Evolutionary conservation across 169 alveolate genomes (phyloP).

Genomic region (Theileria parva): DNA sequence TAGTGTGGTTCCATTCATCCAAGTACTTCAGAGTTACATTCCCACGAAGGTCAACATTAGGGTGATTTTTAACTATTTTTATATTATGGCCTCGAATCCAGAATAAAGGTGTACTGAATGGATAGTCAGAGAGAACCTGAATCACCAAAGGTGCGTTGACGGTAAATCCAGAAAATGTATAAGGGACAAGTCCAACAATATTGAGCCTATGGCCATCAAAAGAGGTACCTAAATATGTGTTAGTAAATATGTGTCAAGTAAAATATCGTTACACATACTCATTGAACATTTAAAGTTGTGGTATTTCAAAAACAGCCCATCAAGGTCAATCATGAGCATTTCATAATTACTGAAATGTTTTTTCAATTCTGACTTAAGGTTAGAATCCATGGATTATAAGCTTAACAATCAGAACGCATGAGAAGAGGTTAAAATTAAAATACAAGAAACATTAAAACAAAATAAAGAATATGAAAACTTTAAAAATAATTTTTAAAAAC

Average conservation of each 20-base stretch:
- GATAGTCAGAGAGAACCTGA: conserved; percentile 22
- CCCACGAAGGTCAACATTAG: conserved; percentile 31
- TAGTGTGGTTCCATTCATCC: conserved; percentile 29
- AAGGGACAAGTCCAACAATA: conserved; percentile 45
- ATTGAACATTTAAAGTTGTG: neutral
- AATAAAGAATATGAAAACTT: neutral
- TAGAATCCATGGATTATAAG: neutral
- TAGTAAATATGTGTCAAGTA: conserved; percentile 1
- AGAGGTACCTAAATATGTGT: conserved; percentile 12
- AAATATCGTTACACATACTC: conserved; percentile 9
- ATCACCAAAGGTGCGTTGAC: conserved; percentile 41
- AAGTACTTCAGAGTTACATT: conserved; percentile 33
- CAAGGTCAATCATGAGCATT: conserved; percentile 22
- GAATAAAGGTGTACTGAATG: conserved; percentile 32
- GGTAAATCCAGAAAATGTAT: neutral
- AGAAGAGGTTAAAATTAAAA: neutral
- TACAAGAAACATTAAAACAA: neutral
- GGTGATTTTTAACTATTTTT: conserved; percentile 41
- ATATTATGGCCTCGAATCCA: conserved; percentile 17
- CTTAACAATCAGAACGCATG: neutral
- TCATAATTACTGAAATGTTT: conserved; percentile 22
- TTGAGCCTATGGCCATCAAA: conserved; percentile 18
- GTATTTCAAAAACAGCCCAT: conserved; percentile 12
- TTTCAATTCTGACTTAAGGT: conserved; percentile 5
- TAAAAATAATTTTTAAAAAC: neutral